A percentile compares a stretch with the other conserved stretches of the same genome.
Conservation (phyloP, 1,139 yeast species). For the Kazachstania sp. region DNA sequence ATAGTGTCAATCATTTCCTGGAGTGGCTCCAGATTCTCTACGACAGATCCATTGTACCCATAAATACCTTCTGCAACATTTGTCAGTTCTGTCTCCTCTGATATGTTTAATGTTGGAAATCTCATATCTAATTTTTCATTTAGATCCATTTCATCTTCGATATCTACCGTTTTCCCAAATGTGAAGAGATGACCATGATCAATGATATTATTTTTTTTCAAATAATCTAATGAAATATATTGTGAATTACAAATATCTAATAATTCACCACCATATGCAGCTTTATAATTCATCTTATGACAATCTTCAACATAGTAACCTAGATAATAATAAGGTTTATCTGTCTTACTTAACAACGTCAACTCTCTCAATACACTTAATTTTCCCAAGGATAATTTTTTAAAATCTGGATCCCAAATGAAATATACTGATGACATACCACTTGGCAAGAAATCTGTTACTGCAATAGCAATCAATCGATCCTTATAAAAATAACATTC, state of each 20-base stretch:
- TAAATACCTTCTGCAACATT: constrained; percentile 34
- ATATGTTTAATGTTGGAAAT: neutral
- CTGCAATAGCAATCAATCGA: constrained; percentile 64
- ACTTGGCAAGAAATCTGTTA: constrained; percentile 66
- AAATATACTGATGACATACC: constrained; percentile 81
- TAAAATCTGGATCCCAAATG: constrained; percentile 79
- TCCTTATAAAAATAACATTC: constrained; percentile 66
- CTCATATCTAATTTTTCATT: constrained; percentile 11
- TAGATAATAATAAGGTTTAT: constrained; percentile 49
- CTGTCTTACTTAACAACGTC: constrained; percentile 35
- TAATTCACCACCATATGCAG: constrained; percentile 65
- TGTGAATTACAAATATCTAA: constrained; percentile 45
- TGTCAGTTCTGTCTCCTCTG: neutral
- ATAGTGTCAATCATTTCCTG: constrained; percentile 22
- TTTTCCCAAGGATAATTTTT: constrained; percentile 66
- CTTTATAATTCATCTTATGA: constrained; percentile 75
- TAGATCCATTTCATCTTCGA: constrained; percentile 7
- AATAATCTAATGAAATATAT: constrained; percentile 38
- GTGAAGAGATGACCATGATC: constrained; percentile 40
- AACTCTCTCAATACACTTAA: constrained; percentile 69
- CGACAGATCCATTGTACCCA: constrained; percentile 21
- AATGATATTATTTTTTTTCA: constrained; percentile 30
- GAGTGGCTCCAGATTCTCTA: neutral
- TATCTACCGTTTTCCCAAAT: constrained; percentile 11
- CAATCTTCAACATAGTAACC: constrained; percentile 78